A percentile compares a stretch with the other conserved stretches of the same genome.
Conservation (phyloP, 2,329 filamentous ascomycete genomes). For the Meredithiella fracta region DNA sequence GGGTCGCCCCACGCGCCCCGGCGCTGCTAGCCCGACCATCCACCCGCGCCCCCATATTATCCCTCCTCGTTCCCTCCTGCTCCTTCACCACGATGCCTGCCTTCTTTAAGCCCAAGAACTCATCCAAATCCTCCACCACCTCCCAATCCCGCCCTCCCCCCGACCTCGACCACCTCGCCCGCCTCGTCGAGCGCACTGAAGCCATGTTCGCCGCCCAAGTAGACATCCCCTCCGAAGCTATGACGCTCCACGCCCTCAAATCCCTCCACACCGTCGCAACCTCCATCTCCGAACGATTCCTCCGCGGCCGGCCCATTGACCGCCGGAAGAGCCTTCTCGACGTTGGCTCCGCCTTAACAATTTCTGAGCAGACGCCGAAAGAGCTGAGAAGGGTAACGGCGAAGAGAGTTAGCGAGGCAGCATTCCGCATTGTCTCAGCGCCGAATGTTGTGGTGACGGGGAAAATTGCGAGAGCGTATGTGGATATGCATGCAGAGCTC, state of each 20-base stretch:
- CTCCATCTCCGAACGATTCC: conserved; percentile 23
- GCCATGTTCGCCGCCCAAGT: conserved; percentile 28
- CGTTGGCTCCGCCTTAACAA: conserved; percentile 3
- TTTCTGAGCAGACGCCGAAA: conserved; percentile 1
- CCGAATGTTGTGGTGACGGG: conserved; percentile 68
- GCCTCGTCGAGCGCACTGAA: conserved; percentile 27
- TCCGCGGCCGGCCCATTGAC: conserved; percentile 15
- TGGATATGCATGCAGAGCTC: conserved; percentile 58
- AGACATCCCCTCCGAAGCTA: conserved; percentile 28
- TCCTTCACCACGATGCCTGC: not conserved
- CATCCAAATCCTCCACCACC: not conserved
- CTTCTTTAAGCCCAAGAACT: not conserved
- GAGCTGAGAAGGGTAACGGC: conserved; percentile 28
- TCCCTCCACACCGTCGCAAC: conserved; percentile 30
- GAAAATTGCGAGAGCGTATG: conserved; percentile 54
- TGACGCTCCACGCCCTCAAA: conserved; percentile 28
- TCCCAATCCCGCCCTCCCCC: not conserved
- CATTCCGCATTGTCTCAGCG: conserved; percentile 56
- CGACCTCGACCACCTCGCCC: not conserved
- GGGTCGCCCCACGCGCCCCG: not conserved
- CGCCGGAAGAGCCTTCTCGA: conserved; percentile 23
- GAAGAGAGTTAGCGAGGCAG: conserved; percentile 38
- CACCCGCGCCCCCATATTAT: not conserved
- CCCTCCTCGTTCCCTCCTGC: not conserved
- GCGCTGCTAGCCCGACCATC: not conserved